A percentile compares a stretch with the other conserved stretches of the same genome.
phyloP scores from a whole-genome alignment of 2,329 filamentous ascomycete species.

The Albifimbria verrucaria region DNA sequence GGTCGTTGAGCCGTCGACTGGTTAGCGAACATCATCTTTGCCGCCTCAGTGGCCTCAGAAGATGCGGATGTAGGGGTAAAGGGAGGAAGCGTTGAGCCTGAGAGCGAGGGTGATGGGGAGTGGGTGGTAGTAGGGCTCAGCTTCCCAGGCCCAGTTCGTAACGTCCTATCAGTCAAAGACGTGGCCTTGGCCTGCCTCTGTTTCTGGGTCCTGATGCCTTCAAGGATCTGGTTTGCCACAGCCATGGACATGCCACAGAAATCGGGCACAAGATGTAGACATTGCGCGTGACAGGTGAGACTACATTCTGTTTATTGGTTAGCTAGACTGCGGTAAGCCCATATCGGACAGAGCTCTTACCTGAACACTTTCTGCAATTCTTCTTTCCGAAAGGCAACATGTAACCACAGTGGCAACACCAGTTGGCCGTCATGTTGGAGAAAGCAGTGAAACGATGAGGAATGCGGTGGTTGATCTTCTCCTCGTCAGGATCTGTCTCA shows the following conservation, averaged over 20 bases:
- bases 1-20: slow-evolving; percentile 51
- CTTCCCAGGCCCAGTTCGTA: slow-evolving; percentile 53
- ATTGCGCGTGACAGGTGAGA: slow-evolving; percentile 86
- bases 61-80: slow-evolving; percentile 19
- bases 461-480: slow-evolving; percentile 99
- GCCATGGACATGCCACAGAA: slow-evolving; percentile 99
- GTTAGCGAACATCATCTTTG: slow-evolving; percentile 59
- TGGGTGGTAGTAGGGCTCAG: slow-evolving; percentile 37
- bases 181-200: slow-evolving; percentile 56
- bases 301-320: slow-evolving; percentile 86
- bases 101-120: slow-evolving; percentile 30
- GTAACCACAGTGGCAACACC: slow-evolving; percentile 99
- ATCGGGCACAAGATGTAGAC: slow-evolving; percentile 92
- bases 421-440: slow-evolving; percentile 96
- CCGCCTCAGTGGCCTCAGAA: slow-evolving; percentile 58
- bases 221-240: slow-evolving; percentile 87
- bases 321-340: no score
- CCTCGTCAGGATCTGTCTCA: slow-evolving; percentile 96
- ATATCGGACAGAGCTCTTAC: slow-evolving; percentile 42
- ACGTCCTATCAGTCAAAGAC: slow-evolving; percentile 62
- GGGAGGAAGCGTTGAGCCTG: slow-evolving; percentile 23
- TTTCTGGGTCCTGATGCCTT: slow-evolving; percentile 79
- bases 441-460: slow-evolving; percentile 97
- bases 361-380: slow-evolving; percentile 87
- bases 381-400: slow-evolving; percentile 92